Evolutionary conservation across 208 protist genomes (phyloP).

Genomic region (Leishmania major): DNA sequence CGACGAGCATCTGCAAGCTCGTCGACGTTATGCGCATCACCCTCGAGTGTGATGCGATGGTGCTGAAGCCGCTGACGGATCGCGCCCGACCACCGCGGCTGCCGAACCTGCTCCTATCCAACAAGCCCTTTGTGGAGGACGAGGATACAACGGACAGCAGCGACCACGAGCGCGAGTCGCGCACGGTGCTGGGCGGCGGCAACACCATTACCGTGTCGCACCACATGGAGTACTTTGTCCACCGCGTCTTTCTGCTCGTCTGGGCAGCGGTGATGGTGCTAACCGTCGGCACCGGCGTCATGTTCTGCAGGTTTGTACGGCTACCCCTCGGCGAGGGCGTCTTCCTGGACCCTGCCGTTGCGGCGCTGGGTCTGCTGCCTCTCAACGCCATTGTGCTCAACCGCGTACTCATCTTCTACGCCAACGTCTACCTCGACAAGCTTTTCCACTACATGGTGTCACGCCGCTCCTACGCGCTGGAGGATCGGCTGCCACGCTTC

Average conservation of each 20-base stretch:
- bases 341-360: slow-evolving; percentile 70
- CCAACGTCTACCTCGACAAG: slow-evolving; percentile 84
- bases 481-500: slow-evolving; percentile 84
- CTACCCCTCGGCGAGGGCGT: slow-evolving; percentile 61
- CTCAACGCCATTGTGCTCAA: slow-evolving; percentile 86
- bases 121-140: slow-evolving; percentile 57
- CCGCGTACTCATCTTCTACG: slow-evolving; percentile 79
- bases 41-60: slow-evolving; percentile 73
- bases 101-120: slow-evolving; percentile 58
- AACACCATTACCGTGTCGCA: slow-evolving; percentile 82
- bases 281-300: slow-evolving; percentile 41
- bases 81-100: slow-evolving; percentile 69
- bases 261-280: slow-evolving; percentile 71
- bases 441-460: slow-evolving; percentile 82
- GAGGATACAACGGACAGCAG: slow-evolving; percentile 85
- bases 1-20: slow-evolving; percentile 77
- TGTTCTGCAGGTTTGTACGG: slow-evolving; percentile 43
- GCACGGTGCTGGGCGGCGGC: slow-evolving; percentile 56
- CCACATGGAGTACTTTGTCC: slow-evolving; percentile 87
- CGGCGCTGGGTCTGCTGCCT: slow-evolving; percentile 82
- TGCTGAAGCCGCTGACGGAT: slow-evolving; percentile 73
- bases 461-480: slow-evolving; percentile 56
- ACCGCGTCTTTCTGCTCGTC: slow-evolving; percentile 71
- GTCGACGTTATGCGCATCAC: slow-evolving; percentile 80
- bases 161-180: slow-evolving; percentile 76